phyloP scores from a whole-genome alignment of 257 asterid species.

The Solanum arcanum region DNA sequence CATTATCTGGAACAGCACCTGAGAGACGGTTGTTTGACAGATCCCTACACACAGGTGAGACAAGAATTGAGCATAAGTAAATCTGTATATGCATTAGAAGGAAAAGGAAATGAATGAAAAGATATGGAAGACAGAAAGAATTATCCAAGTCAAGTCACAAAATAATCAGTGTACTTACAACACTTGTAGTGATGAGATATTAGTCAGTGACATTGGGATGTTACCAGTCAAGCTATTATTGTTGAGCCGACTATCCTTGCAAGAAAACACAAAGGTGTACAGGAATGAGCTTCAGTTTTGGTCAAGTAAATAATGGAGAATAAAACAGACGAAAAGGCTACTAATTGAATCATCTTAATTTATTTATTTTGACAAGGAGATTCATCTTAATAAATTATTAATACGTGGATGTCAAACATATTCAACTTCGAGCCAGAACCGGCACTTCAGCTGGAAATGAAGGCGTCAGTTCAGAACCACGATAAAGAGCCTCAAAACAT shows the following conservation, averaged over 20 bases:
- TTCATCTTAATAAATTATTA: neutral
- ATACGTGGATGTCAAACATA: neutral
- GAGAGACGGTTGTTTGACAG: constrained; percentile 79
- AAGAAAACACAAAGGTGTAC: constrained; percentile 14
- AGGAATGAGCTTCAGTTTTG: neutral
- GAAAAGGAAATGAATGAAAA: neutral
- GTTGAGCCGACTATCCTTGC: constrained; percentile 83
- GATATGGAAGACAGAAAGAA: neutral
- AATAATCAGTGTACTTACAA: constrained; percentile 49
- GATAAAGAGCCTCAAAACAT: neutral
- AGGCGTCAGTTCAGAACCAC: neutral
- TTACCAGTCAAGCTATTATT: constrained; percentile 79
- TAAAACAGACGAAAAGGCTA: neutral
- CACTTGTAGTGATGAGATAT: constrained; percentile 80
- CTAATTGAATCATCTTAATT: neutral
- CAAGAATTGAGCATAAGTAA: neutral
- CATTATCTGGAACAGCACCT: constrained; percentile 91
- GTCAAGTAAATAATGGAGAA: neutral
- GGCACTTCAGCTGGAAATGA: neutral
- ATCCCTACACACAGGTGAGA: constrained; percentile 46
- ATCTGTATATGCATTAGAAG: neutral
- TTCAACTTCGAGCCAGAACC: neutral
- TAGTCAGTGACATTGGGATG: constrained; percentile 76
- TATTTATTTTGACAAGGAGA: neutral
- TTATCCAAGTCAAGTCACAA: neutral